Percentiles rank a stretch among this genome's conserved stretches.
Conservation (phyloP, 2,329 filamentous ascomycete genomes). For the Zymoseptoria pseudotritici region DNA sequence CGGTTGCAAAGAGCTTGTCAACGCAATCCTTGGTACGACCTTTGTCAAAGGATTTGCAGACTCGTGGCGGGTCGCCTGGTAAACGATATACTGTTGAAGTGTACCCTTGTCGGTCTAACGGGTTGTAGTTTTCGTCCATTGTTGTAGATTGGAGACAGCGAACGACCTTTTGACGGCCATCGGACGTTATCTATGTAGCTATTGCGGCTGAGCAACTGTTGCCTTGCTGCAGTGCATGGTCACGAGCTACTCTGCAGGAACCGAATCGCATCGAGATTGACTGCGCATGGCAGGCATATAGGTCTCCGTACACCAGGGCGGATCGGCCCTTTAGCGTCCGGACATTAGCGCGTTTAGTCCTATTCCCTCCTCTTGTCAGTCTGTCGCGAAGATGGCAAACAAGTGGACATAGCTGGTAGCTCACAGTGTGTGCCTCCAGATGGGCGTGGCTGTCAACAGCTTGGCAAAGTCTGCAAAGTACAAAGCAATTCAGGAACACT, state of each 20-base stretch:
- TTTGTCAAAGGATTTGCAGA: slow-evolving; percentile 1
- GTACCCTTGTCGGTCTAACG: background rate
- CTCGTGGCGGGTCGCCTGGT: background rate
- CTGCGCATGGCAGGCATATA: no score
- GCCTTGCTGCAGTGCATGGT: no score
- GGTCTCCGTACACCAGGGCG: no score
- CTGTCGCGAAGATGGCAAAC: background rate
- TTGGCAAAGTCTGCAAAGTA: background rate
- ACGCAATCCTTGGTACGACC: background rate
- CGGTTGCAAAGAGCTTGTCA: background rate
- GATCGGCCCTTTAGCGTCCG: no score
- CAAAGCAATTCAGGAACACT: background rate
- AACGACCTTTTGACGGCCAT: no score
- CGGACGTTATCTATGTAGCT: no score
- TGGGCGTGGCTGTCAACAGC: background rate
- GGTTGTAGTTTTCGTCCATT: background rate
- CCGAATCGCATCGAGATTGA: no score
- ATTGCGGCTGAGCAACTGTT: no score
- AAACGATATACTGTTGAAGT: slow-evolving; percentile 1
- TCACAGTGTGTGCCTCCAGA: background rate
- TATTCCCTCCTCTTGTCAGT: background rate
- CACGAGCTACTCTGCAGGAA: no score
- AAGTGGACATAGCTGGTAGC: background rate
- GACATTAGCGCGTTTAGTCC: no score
- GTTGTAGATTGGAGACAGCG: background rate